Base-by-base conservation (phyloP, 768 basidiomycete genomes). In the Heimioporus sp. region DNA sequence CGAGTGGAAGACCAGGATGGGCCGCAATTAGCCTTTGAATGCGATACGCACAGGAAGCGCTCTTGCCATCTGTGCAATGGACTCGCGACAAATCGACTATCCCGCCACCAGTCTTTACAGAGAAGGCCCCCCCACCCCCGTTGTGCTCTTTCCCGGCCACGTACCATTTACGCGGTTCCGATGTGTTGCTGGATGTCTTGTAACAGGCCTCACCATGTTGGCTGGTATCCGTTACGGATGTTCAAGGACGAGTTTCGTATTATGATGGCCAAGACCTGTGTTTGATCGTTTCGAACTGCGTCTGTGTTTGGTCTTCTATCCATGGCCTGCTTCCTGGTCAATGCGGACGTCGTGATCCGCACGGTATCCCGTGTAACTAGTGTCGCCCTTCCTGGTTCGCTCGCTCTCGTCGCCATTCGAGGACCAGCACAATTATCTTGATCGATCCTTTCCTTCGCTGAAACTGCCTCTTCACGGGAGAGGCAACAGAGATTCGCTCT, bases 401-500 rank as follows among this genome's bases (percentile, higher is more conserved):
- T 65, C 60, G 44, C 51, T 49, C 42, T 53, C 9, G 53, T 60
- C 55, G 41, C 30, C 35, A 49, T 52, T 55, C 36, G 59, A 48
- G 56, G 56, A 40, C 28, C 35, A 39, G 51, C 49, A 53, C 49
- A 40, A 5, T 30, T 4, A 24, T 57, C 52, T 55, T 46, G 57
- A 54, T 46, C 53, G 41, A 37, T 57, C 46, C 57, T 46, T 46
- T 54, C 55, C 49, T 54, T 56, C 32, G 57, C 59, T 70, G 72
- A 70, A 74, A 66, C 78, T 78, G 70, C 54, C 63, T 58, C 59
- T 73, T 67, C 60, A 36, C 60, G 76, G 77, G 77, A 72, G 61
- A 65, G 68, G 59, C 68, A 78, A 77, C 63, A 81, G 79, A 80
- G 80, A 78, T 76, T 80, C 65, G 78, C 74, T 78, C 81, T 82